Conservation (phyloP, 768 basidiomycete genomes). For the Rossbeevera mucosa region DNA sequence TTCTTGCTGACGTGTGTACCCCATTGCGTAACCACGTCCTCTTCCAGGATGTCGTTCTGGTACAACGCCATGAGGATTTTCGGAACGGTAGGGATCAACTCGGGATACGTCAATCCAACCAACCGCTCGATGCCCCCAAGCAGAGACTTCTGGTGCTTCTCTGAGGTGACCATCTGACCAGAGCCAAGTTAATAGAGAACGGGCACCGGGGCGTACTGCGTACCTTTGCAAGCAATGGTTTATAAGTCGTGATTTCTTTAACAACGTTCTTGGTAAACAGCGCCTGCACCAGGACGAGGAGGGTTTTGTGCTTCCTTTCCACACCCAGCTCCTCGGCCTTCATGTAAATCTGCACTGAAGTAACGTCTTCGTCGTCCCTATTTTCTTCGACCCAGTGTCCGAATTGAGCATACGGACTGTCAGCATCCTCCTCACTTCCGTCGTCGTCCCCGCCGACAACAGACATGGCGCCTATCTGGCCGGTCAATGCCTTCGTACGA, state of each 20-base stretch:
- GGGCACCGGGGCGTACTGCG: neutral
- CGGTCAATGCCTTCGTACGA: slow-evolving; percentile 69
- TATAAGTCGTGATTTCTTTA: slow-evolving; percentile 59
- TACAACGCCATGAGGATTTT: slow-evolving; percentile 94
- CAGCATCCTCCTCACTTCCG: slow-evolving; percentile 80
- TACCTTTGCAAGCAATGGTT: slow-evolving; percentile 71
- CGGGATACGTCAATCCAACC: slow-evolving; percentile 70
- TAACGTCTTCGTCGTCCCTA: slow-evolving; percentile 33
- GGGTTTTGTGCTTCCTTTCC: slow-evolving; percentile 90
- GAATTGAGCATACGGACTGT: slow-evolving; percentile 81
- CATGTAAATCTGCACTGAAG: slow-evolving; percentile 67
- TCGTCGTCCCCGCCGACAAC: slow-evolving; percentile 68
- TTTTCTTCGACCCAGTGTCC: slow-evolving; percentile 84
- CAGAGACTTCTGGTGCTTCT: slow-evolving; percentile 93
- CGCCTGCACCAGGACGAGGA: slow-evolving; percentile 77
- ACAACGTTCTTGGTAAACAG: slow-evolving; percentile 76
- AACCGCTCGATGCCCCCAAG: slow-evolving; percentile 90
- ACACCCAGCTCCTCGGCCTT: slow-evolving; percentile 89
- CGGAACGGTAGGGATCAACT: slow-evolving; percentile 67
- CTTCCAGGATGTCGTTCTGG: slow-evolving; percentile 88
- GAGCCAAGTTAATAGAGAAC: slow-evolving; percentile 4
- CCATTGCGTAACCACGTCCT: slow-evolving; percentile 87
- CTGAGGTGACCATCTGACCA: slow-evolving; percentile 75
- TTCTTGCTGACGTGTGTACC: slow-evolving; percentile 96
- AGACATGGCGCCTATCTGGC: slow-evolving; percentile 48